Conservation (phyloP, 768 basidiomycete genomes). For the Xerocomellus amylosporus region DNA sequence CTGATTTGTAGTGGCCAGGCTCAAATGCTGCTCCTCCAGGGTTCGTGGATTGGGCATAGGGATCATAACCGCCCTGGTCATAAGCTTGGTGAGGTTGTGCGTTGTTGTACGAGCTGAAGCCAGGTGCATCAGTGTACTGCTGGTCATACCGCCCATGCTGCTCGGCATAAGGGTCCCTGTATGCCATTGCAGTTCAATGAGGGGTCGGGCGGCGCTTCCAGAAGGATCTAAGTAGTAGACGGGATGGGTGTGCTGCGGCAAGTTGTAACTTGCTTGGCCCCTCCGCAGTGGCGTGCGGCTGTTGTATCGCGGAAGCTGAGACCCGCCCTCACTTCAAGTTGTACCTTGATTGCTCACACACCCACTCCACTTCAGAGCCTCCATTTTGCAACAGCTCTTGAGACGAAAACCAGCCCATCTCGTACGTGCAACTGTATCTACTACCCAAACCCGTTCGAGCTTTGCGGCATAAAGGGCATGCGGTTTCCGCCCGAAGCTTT, state of each 20-base stretch:
- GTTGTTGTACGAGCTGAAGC: constrained; percentile 46
- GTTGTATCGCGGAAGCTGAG: not conserved
- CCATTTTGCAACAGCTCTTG: not conserved
- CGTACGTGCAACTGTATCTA: not conserved
- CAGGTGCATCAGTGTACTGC: constrained; percentile 35
- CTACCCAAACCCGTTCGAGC: constrained; percentile 33
- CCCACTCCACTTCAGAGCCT: constrained; percentile 1
- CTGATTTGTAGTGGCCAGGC: constrained; percentile 27
- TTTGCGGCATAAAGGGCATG: constrained; percentile 49
- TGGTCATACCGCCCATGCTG: constrained; percentile 29
- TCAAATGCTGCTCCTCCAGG: constrained; percentile 11
- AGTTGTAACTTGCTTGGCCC: not conserved
- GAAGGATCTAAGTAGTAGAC: not conserved
- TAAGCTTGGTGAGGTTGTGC: constrained; percentile 50
- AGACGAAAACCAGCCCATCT: not conserved
- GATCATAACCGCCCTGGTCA: constrained; percentile 43
- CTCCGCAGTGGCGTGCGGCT: constrained; percentile 9
- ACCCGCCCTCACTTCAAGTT: not conserved
- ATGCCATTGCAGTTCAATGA: constrained; percentile 37
- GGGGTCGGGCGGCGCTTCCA: not conserved
- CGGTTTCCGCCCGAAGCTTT: constrained; percentile 43
- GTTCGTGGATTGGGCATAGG: constrained; percentile 19
- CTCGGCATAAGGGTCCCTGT: constrained; percentile 53
- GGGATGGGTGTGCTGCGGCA: constrained; percentile 22
- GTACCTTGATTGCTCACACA: constrained; percentile 7